Evolutionary conservation across 495 filamentous ascomycete genomes (phyloP).

Genomic region (Aspergillus heteromorphus): DNA sequence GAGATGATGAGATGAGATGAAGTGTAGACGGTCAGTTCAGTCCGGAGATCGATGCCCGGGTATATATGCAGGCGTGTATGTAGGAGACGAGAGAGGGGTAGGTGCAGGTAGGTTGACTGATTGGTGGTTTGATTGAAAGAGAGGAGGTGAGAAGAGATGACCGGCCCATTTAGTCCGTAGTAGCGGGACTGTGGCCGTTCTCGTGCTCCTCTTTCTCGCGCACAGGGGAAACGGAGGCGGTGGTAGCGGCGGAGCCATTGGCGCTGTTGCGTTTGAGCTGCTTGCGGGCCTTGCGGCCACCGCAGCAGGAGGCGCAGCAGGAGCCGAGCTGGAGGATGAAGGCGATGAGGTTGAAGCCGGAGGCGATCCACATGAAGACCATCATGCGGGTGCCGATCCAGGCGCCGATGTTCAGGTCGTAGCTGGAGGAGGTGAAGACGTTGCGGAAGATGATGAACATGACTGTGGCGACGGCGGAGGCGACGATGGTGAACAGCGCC

Average conservation of each 20-base stretch:
- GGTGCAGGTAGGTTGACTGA: too few relatives aligned
- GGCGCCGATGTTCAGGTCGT: slow-evolving; percentile 69
- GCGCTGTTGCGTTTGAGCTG: slow-evolving; percentile 26
- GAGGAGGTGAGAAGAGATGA: too few relatives aligned
- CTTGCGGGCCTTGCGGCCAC: slow-evolving; percentile 38
- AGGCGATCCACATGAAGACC: slow-evolving; percentile 83
- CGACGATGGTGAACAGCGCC: slow-evolving; percentile 62
- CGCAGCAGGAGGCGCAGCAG: slow-evolving; percentile 55
- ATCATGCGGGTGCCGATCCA: slow-evolving; percentile 70
- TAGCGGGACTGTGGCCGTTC: neutral
- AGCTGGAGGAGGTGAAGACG: slow-evolving; percentile 56
- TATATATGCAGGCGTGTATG: too few relatives aligned
- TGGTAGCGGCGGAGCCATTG: slow-evolving; percentile 6
- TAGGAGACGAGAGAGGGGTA: too few relatives aligned
- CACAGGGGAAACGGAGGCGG: neutral
- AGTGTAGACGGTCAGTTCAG: too few relatives aligned
- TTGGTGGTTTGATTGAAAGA: too few relatives aligned
- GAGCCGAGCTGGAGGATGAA: slow-evolving; percentile 67
- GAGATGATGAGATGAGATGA: too few relatives aligned
- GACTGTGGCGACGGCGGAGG: slow-evolving; percentile 68
- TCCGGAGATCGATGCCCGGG: too few relatives aligned
- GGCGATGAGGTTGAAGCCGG: slow-evolving; percentile 57
- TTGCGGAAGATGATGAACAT: slow-evolving; percentile 75
- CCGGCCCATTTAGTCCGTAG: slow-evolving; percentile 1
- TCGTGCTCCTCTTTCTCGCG: slow-evolving; percentile 7